Conservation (phyloP, 169 alveolate species). For the Pseudocohnilembus persalinus region DNA sequence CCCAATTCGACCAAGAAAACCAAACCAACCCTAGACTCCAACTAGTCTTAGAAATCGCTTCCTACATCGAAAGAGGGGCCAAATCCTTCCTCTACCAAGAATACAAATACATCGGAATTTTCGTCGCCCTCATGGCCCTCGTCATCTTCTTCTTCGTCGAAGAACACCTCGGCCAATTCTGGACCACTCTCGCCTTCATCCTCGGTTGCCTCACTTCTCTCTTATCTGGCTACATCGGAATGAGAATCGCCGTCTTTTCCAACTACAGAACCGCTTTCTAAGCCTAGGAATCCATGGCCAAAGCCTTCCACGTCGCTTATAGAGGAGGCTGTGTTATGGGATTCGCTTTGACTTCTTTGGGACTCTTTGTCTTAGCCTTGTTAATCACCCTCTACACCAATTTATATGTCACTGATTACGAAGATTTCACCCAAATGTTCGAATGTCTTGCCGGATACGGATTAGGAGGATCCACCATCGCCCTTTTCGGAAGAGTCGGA, state of each 20-base stretch:
- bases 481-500: conserved; percentile 79
- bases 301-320: conserved; percentile 68
- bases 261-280: conserved; percentile 60
- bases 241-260: conserved; percentile 69
- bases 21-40: conserved; percentile 13
- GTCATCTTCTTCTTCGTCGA: conserved; percentile 66
- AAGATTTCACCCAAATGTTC: conserved; percentile 49
- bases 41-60: conserved; percentile 57
- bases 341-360: conserved; percentile 64
- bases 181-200: conserved; percentile 84
- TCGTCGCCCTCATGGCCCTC: conserved; percentile 76
- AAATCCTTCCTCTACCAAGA: conserved; percentile 87
- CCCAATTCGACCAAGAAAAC: conserved; percentile 24
- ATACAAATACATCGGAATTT: conserved; percentile 81
- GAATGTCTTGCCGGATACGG: conserved; percentile 76
- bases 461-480: conserved; percentile 76
- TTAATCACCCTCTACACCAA: conserved; percentile 54
- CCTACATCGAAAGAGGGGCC: conserved; percentile 88
- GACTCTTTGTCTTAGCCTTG: conserved; percentile 52
- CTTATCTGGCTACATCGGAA: conserved; percentile 83
- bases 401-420: conserved; percentile 36
- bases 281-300: conserved; percentile 47
- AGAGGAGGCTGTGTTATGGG: conserved; percentile 78
- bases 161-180: conserved; percentile 56
- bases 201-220: conserved; percentile 90